Conservation (phyloP, 495 filamentous ascomycete species). For the Penicillium chermesinum region DNA sequence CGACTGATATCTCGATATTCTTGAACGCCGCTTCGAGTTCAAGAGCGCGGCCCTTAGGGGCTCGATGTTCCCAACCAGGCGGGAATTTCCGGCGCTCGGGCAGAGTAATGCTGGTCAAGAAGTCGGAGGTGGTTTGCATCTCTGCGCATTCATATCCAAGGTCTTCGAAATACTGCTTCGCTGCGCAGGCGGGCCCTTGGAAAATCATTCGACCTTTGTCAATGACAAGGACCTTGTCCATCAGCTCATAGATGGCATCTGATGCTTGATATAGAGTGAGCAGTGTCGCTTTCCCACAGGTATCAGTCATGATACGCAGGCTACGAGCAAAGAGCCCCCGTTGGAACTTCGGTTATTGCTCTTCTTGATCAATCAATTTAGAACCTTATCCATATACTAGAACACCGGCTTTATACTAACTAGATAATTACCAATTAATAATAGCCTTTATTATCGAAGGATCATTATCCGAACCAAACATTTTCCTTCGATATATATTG, state of each 20-base stretch:
- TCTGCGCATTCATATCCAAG: constrained; percentile 73
- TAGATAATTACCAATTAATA: no score
- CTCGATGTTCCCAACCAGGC: constrained; percentile 58
- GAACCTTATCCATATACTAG: no score
- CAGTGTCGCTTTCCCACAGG: constrained; percentile 72
- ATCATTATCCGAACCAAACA: no score
- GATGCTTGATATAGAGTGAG: constrained; percentile 78
- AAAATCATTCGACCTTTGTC: constrained; percentile 75
- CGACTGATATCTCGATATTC: constrained; percentile 43
- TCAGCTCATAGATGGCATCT: constrained; percentile 75
- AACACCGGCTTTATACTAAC: no score
- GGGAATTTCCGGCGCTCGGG: constrained; percentile 63
- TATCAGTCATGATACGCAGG: constrained; percentile 71
- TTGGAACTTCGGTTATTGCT: no score
- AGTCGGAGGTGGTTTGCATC: constrained; percentile 78
- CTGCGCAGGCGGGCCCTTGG: constrained; percentile 66
- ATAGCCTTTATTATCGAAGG: no score
- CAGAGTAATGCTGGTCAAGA: constrained; percentile 77
- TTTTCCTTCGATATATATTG: no score
- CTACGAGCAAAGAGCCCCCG: no score
- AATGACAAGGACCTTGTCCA: constrained; percentile 83
- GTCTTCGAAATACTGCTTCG: constrained; percentile 71
- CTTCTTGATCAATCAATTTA: no score
- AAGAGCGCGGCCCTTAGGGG: constrained; percentile 63
- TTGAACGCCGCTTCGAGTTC: constrained; percentile 58